Percentiles rank a stretch among this genome's conserved stretches.
Evolutionary conservation across 768 basidiomycete species (phyloP).

Genomic region (Cystobasidium tubakii): DNA sequence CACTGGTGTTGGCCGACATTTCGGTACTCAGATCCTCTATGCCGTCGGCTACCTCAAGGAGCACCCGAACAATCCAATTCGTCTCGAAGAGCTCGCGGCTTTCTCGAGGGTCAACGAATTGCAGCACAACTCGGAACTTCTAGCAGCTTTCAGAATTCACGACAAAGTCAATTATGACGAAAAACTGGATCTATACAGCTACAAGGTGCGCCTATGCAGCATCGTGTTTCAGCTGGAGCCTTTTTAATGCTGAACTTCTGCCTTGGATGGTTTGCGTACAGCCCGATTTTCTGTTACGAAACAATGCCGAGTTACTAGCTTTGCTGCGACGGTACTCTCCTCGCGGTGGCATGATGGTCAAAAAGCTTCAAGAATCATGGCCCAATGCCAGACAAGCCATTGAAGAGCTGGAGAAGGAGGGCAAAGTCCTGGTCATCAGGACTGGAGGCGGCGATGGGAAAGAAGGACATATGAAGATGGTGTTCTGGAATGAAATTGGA

Average conservation of each 20-base stretch:
- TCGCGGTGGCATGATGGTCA: constrained; percentile 77
- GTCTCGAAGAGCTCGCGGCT: constrained; percentile 79
- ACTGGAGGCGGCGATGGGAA: constrained; percentile 49
- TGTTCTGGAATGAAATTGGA: constrained; percentile 44
- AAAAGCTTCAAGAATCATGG: constrained; percentile 83
- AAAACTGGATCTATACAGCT: constrained; percentile 77
- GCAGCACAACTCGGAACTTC: constrained; percentile 62
- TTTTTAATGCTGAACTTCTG: neutral
- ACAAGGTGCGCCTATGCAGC: constrained; percentile 60
- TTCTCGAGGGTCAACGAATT: constrained; percentile 66
- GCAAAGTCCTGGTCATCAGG: constrained; percentile 78
- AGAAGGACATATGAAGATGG: constrained; percentile 45
- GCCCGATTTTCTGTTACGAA: constrained; percentile 81
- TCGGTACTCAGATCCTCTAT: constrained; percentile 29
- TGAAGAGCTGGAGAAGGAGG: constrained; percentile 82
- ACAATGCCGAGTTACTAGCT: constrained; percentile 71
- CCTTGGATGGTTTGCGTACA: constrained; percentile 46
- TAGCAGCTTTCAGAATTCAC: constrained; percentile 75
- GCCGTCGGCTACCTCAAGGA: constrained; percentile 36
- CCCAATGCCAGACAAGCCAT: constrained; percentile 75
- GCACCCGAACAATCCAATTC: constrained; percentile 45
- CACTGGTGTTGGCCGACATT: constrained; percentile 22
- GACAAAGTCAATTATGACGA: constrained; percentile 73
- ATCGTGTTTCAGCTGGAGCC: neutral
- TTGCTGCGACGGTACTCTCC: constrained; percentile 80